phyloP scores from a whole-genome alignment of 768 basidiomycete species.

The Leccinum pellstonianum region DNA sequence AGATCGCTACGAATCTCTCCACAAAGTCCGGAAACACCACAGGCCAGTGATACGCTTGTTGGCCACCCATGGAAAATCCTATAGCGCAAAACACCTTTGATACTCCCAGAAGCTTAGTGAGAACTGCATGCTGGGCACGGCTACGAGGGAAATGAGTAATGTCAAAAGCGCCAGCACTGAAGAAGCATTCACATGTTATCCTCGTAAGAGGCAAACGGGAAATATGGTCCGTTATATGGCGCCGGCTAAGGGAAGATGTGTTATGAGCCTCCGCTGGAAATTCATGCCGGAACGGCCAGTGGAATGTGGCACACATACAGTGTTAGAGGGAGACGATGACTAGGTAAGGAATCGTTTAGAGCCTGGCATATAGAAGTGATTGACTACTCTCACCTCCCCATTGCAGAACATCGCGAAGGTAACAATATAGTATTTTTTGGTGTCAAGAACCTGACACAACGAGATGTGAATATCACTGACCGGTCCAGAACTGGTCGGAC shows the following conservation, averaged over 20 bases:
- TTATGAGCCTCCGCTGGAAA: neutral
- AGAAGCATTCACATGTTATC: constrained; percentile 49
- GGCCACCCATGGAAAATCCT: constrained; percentile 63
- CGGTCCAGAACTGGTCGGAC: neutral
- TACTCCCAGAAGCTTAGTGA: constrained; percentile 33
- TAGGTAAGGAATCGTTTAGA: constrained; percentile 19
- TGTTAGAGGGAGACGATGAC: constrained; percentile 65
- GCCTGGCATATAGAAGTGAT: neutral
- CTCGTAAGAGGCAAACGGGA: constrained; percentile 53
- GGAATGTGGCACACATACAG: constrained; percentile 12
- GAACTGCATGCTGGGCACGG: constrained; percentile 53
- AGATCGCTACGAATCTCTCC: constrained; percentile 44
- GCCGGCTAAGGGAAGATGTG: constrained; percentile 36
- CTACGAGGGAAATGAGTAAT: constrained; percentile 26
- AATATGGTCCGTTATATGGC: constrained; percentile 61
- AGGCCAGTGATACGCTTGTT: constrained; percentile 58
- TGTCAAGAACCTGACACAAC: constrained; percentile 43
- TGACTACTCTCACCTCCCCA: constrained; percentile 45
- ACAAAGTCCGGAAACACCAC: constrained; percentile 58
- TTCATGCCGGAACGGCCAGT: neutral
- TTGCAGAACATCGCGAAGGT: constrained; percentile 59
- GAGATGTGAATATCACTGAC: neutral
- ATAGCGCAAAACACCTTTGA: constrained; percentile 28
- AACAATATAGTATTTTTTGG: constrained; percentile 51
- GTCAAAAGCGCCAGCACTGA: neutral